Percentiles rank a stretch among this genome's conserved stretches.
Conservation (phyloP, 768 basidiomycete genomes). For the Lactifluus volemus region DNA sequence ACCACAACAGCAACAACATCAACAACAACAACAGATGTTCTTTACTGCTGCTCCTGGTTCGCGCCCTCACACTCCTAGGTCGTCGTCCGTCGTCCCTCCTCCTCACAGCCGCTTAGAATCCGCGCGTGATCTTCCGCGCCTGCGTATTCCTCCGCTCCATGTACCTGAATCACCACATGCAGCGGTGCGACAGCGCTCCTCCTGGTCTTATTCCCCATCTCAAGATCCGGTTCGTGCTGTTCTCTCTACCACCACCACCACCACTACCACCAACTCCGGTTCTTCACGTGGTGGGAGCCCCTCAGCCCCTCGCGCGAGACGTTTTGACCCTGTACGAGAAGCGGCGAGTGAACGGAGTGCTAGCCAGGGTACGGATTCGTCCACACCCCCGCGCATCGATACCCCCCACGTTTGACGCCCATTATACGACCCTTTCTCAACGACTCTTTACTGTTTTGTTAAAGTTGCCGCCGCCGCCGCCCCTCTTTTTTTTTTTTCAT, state of each 20-base stretch:
- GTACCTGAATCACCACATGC: constrained; percentile 10
- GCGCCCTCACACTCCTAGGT: constrained; percentile 1
- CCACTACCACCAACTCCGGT: background rate
- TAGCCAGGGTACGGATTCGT: constrained; percentile 9
- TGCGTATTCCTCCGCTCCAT: constrained; percentile 10
- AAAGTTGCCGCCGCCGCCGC: too few relatives aligned
- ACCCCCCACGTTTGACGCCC: constrained; percentile 10
- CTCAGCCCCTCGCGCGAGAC: constrained; percentile 1
- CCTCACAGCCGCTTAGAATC: background rate
- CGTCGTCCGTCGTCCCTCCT: constrained; percentile 12
- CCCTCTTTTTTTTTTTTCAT: background rate
- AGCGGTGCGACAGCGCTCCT: background rate
- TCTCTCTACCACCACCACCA: too few relatives aligned
- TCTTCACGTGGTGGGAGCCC: background rate
- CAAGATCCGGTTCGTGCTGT: background rate
- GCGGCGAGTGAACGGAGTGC: constrained; percentile 14
- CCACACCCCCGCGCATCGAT: constrained; percentile 9
- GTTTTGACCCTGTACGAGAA: constrained; percentile 23
- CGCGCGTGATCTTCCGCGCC: constrained; percentile 8
- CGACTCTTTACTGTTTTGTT: background rate
- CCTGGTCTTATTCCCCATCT: background rate
- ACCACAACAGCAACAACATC: too few relatives aligned
- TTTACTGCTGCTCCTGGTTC: background rate
- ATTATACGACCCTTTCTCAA: background rate
- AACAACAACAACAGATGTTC: background rate